These are phyloP conservation scores for Tricholoma furcatifolium DNA, from an alignment of 768 basidiomycete species.

Conservation along the genomic window DNA sequence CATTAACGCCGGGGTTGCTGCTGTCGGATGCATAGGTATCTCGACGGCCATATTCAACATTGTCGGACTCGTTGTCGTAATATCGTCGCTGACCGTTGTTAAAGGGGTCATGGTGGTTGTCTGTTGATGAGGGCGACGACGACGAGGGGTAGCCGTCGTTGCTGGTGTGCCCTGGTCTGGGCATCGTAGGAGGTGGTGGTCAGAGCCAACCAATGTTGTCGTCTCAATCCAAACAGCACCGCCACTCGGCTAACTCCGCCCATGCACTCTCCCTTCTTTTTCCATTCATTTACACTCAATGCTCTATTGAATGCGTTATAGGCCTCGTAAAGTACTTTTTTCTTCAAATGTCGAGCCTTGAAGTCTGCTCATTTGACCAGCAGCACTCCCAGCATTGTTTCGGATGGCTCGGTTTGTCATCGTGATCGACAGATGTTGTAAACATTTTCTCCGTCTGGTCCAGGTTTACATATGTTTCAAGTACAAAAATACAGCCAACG, in stretches of 20 bases:
- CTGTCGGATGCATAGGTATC: conserved; percentile 72
- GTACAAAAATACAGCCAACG: no score
- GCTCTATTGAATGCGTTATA: background rate
- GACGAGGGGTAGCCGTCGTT: conserved; percentile 66
- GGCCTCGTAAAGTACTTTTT: no score
- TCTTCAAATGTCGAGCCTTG: no score
- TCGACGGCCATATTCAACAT: conserved; percentile 60
- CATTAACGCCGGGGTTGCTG: conserved; percentile 62
- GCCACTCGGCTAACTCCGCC: conserved; percentile 15
- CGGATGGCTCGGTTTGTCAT: no score
- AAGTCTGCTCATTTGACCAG: no score
- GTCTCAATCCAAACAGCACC: conserved; percentile 15
- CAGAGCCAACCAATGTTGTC: conserved; percentile 18
- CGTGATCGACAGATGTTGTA: no score
- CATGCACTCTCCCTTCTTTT: background rate
- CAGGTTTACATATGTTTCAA: no score
- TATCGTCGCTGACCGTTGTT: conserved; percentile 46
- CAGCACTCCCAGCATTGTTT: no score
- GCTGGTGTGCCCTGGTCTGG: conserved; percentile 53
- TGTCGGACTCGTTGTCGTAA: conserved; percentile 78
- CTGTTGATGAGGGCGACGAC: conserved; percentile 51
- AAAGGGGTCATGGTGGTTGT: conserved; percentile 71
- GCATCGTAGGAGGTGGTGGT: conserved; percentile 42
- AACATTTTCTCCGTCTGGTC: no score
- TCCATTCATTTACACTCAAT: background rate